Base-by-base conservation (phyloP, 202 grass and related monocot genomes). In the Dendrocalamus latiflorus region DNA sequence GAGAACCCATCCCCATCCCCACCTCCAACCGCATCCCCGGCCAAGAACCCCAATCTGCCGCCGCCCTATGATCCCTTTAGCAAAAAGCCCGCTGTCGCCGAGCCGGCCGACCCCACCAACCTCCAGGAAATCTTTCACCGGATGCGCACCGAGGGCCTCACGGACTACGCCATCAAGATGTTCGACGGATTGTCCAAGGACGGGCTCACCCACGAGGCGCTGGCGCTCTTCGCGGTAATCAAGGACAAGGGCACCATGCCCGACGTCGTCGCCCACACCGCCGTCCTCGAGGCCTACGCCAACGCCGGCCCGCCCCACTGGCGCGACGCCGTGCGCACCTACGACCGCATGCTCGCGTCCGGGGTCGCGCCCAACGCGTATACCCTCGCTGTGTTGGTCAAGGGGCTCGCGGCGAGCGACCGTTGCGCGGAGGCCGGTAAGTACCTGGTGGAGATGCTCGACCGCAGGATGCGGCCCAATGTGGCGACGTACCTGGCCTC, bases 131-230 rank as follows among this genome's bases (percentile, higher is more conserved):
- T 98, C 85, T 95, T 98, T 76, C 89, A 93, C 64, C 54, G 14
- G 44, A 93, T 98, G 89, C 90, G 95, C 39, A 85, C 83, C n/a
- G 92, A 81, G 72, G 95, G 95, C 37, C 90, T 98, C 79, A 91
- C 86, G 9, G 88, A 93, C 21, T 81, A 95, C 6, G 95, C 95
- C 70, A 83, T 98, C 90, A 98, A 98, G 90, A 98, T 98, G 95
- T 98, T 98, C 83, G 95, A 98, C 76, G 92, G 86, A 89, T 91
- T 98, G 85, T 93, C 89, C 72, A 93, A 88, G 83, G 95, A 98
- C 33, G 95, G 92, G 28, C 87, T 93, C 61, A 95, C 85, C 28
- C 92, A 93, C 69, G 89, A 98, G 65, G 95, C 95, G 22, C 65
- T 95, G 11, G 88, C 78, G 44, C 83, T 98, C 62, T 91, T 95